phyloP scores from a whole-genome alignment of 495 filamentous ascomycete genomes.

The Lophiostoma macrostomum region DNA sequence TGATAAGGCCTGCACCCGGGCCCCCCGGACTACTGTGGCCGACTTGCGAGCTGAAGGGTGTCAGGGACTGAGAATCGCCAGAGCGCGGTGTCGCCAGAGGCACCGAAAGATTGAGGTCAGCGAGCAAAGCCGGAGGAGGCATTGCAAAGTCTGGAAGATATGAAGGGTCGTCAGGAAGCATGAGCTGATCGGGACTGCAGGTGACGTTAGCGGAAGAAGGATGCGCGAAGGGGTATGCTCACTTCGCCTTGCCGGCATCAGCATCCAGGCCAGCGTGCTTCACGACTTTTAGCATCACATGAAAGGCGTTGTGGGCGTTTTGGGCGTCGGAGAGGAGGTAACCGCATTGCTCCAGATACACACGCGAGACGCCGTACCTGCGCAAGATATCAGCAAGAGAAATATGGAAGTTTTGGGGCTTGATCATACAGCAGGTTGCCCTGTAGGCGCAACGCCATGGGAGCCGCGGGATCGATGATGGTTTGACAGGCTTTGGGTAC shows the following conservation, averaged over 20 bases:
- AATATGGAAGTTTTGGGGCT: too few relatives aligned
- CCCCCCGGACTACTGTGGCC: conserved; percentile 18
- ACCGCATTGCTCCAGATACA: conserved; percentile 80
- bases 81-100: conserved; percentile 39
- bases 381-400: not conserved
- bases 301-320: conserved; percentile 69
- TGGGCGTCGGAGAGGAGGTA: conserved; percentile 82
- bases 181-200: conserved; percentile 70
- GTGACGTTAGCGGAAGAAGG: conserved; percentile 19
- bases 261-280: conserved; percentile 62
- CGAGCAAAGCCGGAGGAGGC: conserved; percentile 46
- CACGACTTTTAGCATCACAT: conserved; percentile 56
- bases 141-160: conserved; percentile 66
- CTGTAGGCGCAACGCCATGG: conserved; percentile 88
- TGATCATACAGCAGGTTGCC: conserved; percentile 70
- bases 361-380: conserved; percentile 77
- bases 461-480: conserved; percentile 78
- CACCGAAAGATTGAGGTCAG: conserved; percentile 55
- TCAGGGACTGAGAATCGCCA: conserved; percentile 35
- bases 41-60: conserved; percentile 24
- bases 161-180: conserved; percentile 80
- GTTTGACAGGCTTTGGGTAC: conserved; percentile 81
- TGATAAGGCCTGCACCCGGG: conserved; percentile 35
- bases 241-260: conserved; percentile 71
- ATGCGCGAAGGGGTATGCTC: conserved; percentile 20